Percentiles rank a stretch among this genome's conserved stretches.
Evolutionary conservation across 495 filamentous ascomycete species (phyloP).

Genomic region (Penicillium odoratum): DNA sequence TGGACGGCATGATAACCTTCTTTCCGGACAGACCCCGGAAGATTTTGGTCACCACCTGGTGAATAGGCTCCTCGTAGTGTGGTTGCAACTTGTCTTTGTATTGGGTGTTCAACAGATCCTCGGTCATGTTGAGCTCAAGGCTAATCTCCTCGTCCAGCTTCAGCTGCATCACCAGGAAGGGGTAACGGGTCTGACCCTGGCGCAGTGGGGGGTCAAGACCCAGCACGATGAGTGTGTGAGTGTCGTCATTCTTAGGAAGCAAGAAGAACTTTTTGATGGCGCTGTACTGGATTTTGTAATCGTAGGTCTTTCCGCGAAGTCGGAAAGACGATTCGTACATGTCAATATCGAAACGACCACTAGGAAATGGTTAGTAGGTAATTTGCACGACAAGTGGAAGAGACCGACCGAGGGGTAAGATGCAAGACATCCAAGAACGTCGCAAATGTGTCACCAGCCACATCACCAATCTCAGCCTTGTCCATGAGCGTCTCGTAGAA

Average conservation of each 20-base stretch:
- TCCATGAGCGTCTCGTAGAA: slow-evolving; percentile 98
- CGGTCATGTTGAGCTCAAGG: slow-evolving; percentile 96
- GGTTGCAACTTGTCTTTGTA: slow-evolving; percentile 86
- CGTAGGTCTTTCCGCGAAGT: slow-evolving; percentile 97
- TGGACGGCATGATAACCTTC: slow-evolving; percentile 89
- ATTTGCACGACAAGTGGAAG: not conserved
- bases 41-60: slow-evolving; percentile 88
- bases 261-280: slow-evolving; percentile 98
- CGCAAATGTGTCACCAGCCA: slow-evolving; percentile 94
- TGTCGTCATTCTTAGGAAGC: slow-evolving; percentile 94
- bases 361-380: slow-evolving; percentile 41
- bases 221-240: slow-evolving; percentile 91
- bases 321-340: slow-evolving; percentile 99
- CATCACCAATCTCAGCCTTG: slow-evolving; percentile 98
- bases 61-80: slow-evolving; percentile 88
- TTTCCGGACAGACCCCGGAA: slow-evolving; percentile 93
- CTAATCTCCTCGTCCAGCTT: slow-evolving; percentile 97
- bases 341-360: slow-evolving; percentile 99
- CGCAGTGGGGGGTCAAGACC: slow-evolving; percentile 94
- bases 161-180: slow-evolving; percentile 99
- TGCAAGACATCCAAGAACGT: slow-evolving; percentile 97
- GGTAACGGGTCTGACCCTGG: slow-evolving; percentile 97
- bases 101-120: slow-evolving; percentile 71
- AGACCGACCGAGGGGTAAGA: slow-evolving; percentile 83
- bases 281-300: slow-evolving; percentile 99